Evolutionary conservation across 106 monocot genomes (phyloP), one percentile per base, ranked within the genome.

Genomic region (Chionographis japonica): DNA sequence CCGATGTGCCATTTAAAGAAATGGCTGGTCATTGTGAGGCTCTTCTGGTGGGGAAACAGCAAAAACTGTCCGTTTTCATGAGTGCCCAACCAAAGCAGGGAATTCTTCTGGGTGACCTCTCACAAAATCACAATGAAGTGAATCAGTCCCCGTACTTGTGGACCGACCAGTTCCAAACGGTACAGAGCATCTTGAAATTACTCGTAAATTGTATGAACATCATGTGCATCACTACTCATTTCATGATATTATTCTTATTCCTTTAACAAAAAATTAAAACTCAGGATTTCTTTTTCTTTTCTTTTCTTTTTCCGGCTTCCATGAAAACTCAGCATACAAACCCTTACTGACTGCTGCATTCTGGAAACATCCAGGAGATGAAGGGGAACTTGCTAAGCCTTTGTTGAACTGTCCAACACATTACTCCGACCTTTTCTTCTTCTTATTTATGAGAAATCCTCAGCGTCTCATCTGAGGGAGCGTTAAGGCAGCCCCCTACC

Each of bases 11-110:
- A 64, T 95, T 86, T 52, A 84, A 74, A 60, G 95, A 95, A 77
- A 86, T 95, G 81, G 86, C 91, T 51, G 54, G 84, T 54, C 85
- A 92, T 7, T 95, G 95, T 80, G 91, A 95, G 67, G 80, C 84
- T 68, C 84, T 89, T 74, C 59, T 82, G 17, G 65, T 71, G 27
- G 95, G 81, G 14, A 95, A 95, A 72, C 95, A 86, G 54, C 70
- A 92, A 58, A 95, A 92, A 37, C 69, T 92, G 62, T 88, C 86
- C 56, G 67, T 67, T 50, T 86, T 88, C n/a, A 78, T 80, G 62
- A 78, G 63, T 54, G 56, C 56, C 37, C 83, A 72, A 61, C 81
- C 84, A 39, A 75, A 72, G 71, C 71, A 72, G 9, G 90, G 80
- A 74, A 15, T 68, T 39, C 40, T 58, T 60, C 16, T 62, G 20